Evolutionary conservation across 768 basidiomycete genomes (phyloP), one percentile per base, ranked within the genome.

Genomic region (Termitomyces eurrhizus): DNA sequence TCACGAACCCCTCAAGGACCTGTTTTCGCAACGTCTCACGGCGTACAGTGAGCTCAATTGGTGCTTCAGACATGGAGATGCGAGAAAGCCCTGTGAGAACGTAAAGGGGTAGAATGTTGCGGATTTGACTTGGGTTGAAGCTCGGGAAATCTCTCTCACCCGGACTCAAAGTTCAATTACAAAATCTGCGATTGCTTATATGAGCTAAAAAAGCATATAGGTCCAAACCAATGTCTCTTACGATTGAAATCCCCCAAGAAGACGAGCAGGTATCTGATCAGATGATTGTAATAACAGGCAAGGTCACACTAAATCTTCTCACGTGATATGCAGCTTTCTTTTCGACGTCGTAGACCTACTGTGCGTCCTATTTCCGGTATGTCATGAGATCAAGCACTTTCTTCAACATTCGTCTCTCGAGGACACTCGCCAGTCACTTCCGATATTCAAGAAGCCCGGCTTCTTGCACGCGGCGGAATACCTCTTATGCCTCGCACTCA

Each of bases 11-110:
- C 11, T 60, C 52, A 18, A 45, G 21, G n/a, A 60, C 59, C 9
- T 62, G 58, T 60, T 65, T 65, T 42, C 61, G 61, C 35, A 41
- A 52, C 44, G 56, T 48, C 26, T 62, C 64, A 26, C 58, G 52
- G 16, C 52, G 59, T 32, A 60, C 44, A 18, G 48, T 37, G 37
- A 65, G 59, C 37, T 65, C 61, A 8, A 65, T 60, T 6, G 59
- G 29, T 18, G 48, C 37, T 35, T 59, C 44, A 7, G 64, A 53
- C 64, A 62, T 65, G 16, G 6, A 54, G 4, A 54, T 29, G 29
- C 6, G 39, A 29, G 26, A 21, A 42, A 42, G 9, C 39, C 13
- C 29, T 54, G 9, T 41, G 8, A 32, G 2, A 18, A 26, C 12
- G 26, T 29, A 26, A 37, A 54, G 26, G 26, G 37, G 26, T n/a